A percentile compares a stretch with the other conserved stretches of the same genome.
These are phyloP conservation scores for Sophora flavescens DNA, from an alignment of 306 rosid species.

Conservation along the genomic window DNA sequence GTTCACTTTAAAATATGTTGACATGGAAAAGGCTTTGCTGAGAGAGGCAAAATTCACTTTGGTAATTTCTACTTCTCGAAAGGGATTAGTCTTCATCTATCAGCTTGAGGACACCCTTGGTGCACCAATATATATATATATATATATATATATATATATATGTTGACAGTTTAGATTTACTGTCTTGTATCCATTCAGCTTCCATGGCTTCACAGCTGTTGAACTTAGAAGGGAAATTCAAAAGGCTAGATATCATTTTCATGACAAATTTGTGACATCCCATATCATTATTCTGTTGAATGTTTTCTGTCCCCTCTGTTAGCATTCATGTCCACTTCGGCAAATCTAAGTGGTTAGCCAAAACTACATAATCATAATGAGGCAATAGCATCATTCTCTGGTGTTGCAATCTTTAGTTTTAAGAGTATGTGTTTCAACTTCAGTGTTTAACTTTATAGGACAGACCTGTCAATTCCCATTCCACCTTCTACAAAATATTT, in stretches of 20 bases:
- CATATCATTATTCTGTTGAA: background rate
- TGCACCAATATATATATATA: too few species aligned
- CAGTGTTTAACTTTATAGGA: background rate
- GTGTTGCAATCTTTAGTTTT: background rate
- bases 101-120: too few species aligned
- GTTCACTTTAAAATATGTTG: background rate
- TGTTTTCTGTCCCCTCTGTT: background rate
- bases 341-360: background rate
- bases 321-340: background rate
- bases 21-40: too few species aligned
- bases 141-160: too few species aligned
- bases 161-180: background rate
- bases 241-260: background rate
- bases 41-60: too few species aligned
- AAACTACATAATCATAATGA: background rate
- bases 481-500: slow-evolving; percentile 5
- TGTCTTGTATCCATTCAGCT: background rate
- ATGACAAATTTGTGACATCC: background rate
- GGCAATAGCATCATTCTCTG: background rate
- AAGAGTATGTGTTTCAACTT: background rate
- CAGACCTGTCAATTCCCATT: background rate
- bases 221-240: slow-evolving; percentile 1
- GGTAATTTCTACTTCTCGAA: too few species aligned
- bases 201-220: slow-evolving; percentile 10
- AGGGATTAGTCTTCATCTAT: too few species aligned